Evolutionary conservation across 768 basidiomycete species (phyloP), one percentile per base, ranked within the genome.

Genomic region (Boletus patriciae): DNA sequence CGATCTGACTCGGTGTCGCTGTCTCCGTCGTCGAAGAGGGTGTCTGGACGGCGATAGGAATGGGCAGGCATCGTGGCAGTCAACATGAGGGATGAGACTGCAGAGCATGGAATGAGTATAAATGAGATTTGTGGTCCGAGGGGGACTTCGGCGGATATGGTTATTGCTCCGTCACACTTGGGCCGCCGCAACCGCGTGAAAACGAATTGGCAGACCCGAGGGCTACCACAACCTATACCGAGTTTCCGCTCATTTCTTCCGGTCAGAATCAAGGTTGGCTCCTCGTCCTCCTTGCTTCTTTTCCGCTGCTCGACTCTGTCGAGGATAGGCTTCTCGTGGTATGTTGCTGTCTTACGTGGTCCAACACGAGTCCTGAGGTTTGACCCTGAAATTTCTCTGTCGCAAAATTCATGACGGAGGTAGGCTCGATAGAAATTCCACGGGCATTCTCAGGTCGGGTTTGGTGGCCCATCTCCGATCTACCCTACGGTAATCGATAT

Each of bases 1-100:
- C 69, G 63, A 54, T 77, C 65, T 1, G 82, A 85, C 42, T 74
- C 73, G 43, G 68, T 49, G 52, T 82, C 82, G 56, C 76, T 79
- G 59, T 78, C 79, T 29, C 60, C 57, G 70, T 82, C 83, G 55
- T 76, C 77, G 64, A 71, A 66, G 57, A 59, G 46, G 48, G 46
- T 15, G 44, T 47, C 43, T 41, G 54, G 40, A 37, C 43, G 55
- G 47, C 25, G 7, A 40, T 50, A 56, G 23, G 52, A 33, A 36
- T 25, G 62, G 46, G 50, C 36, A 33, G 61, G 46, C 63, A 68
- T 67, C 44, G 40, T 41, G 56, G 49, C 45, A 13, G 60, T 44
- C 46, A 58, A 44, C 57, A 64, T 58, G 54, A 41, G 19, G 38
- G 49, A 7, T 31, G 53, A 50, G 31, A 46, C 29, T 16, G 43